These are phyloP conservation scores for Lactarius tabidus DNA, from an alignment of 768 basidiomycete genomes.

Conservation along the genomic window DNA sequence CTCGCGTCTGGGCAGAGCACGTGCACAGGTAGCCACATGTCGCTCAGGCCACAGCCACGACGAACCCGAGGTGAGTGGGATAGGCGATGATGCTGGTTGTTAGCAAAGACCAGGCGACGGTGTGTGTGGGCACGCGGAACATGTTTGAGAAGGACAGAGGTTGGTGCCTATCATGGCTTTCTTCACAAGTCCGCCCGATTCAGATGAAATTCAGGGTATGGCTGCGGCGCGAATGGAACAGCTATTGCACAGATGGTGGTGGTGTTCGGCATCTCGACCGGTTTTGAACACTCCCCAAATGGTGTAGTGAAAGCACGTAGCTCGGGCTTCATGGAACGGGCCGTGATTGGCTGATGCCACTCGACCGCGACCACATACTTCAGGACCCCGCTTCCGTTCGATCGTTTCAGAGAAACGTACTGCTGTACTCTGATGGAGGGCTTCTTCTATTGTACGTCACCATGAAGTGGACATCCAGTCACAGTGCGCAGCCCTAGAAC, in stretches of 20 bases:
- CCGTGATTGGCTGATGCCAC: conserved; percentile 38
- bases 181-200: background rate
- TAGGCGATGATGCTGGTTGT: background rate
- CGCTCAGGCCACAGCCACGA: conserved; percentile 28
- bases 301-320: background rate
- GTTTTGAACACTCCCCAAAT: conserved; percentile 30
- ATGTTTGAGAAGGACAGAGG: background rate
- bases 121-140: background rate
- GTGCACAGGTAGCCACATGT: conserved; percentile 56
- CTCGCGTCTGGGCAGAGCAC: conserved; percentile 48
- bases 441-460: conserved; percentile 58
- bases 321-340: conserved; percentile 60
- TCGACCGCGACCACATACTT: background rate
- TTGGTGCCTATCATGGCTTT: background rate
- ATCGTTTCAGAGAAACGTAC: conserved; percentile 32
- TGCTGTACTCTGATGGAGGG: conserved; percentile 53
- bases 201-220: conserved; percentile 25
- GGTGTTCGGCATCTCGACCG: conserved; percentile 55
- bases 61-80: background rate
- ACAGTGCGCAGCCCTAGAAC: conserved; percentile 54
- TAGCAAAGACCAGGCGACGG: background rate
- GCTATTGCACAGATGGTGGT: conserved; percentile 44
- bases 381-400: conserved; percentile 2
- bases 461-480: conserved; percentile 51
- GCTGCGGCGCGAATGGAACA: conserved; percentile 32